Evolutionary conservation across 2,329 filamentous ascomycete genomes (phyloP).

Genomic region (Diplocarpon rosae): DNA sequence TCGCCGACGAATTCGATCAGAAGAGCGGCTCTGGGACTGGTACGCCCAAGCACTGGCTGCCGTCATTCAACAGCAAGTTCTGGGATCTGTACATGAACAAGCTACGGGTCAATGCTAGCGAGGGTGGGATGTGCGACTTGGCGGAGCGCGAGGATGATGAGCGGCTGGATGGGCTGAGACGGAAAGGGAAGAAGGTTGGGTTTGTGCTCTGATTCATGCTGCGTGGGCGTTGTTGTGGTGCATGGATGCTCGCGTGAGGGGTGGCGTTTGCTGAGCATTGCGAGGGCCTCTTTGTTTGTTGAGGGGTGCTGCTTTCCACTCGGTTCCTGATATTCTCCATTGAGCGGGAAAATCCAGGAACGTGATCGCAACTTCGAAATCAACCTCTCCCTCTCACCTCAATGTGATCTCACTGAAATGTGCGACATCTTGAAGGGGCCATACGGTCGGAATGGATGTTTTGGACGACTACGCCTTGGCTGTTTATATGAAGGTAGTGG

Average conservation of each 20-base stretch:
- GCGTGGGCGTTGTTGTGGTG: background rate
- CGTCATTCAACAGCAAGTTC: slow-evolving; percentile 14
- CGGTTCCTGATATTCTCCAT: too few relatives aligned
- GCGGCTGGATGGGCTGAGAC: background rate
- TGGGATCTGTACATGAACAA: slow-evolving; percentile 26
- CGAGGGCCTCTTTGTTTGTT: too few relatives aligned
- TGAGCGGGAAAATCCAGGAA: too few relatives aligned
- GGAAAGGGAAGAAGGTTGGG: background rate
- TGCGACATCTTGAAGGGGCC: too few relatives aligned
- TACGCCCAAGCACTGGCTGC: slow-evolving; percentile 14
- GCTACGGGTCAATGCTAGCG: slow-evolving; percentile 26
- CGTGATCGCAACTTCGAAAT: too few relatives aligned
- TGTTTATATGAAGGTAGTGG: too few relatives aligned
- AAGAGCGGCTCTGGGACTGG: background rate
- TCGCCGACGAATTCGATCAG: background rate
- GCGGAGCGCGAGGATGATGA: slow-evolving; percentile 2
- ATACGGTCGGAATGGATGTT: too few relatives aligned
- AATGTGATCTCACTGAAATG: too few relatives aligned
- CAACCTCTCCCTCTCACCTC: too few relatives aligned
- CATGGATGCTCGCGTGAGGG: background rate
- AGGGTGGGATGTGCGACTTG: slow-evolving; percentile 22
- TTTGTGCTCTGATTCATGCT: background rate
- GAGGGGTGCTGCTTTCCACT: too few relatives aligned
- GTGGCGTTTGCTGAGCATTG: too few relatives aligned
- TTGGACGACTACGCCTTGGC: too few relatives aligned